A percentile compares a stretch with the other conserved stretches of the same genome.
phyloP scores from a whole-genome alignment of 192 early-diverging fungal species.

The Umbelopsis vinacea region DNA sequence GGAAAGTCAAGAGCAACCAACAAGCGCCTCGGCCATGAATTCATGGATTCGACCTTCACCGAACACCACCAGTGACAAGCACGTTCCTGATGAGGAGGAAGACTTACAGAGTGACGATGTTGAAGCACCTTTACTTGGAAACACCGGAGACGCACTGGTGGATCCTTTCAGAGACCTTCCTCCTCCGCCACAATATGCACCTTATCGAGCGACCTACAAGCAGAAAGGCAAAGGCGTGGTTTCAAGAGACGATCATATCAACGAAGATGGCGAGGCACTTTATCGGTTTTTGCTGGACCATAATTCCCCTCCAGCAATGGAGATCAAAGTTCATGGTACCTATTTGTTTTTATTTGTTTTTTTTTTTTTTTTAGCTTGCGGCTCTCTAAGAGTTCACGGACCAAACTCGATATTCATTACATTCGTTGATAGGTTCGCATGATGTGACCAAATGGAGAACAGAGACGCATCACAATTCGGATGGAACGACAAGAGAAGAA shows the following conservation, averaged over 20 bases:
- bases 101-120: not conserved
- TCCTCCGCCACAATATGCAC: constrained; percentile 33
- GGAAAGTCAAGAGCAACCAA: not conserved
- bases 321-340: constrained; percentile 37
- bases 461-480: constrained; percentile 18
- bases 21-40: not conserved
- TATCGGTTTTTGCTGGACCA: constrained; percentile 38
- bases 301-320: constrained; percentile 34
- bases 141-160: not conserved
- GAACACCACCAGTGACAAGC: not conserved
- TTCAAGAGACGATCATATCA: constrained; percentile 40
- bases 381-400: not conserved
- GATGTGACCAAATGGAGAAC: constrained; percentile 35
- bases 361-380: no score
- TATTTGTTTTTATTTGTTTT: no score
- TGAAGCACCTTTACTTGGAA: not conserved
- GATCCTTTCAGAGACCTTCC: constrained; percentile 10
- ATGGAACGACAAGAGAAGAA: constrained; percentile 33
- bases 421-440: constrained; percentile 30
- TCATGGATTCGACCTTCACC: not conserved
- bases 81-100: not conserved
- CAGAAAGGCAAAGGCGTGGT: constrained; percentile 26
- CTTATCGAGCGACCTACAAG: constrained; percentile 36
- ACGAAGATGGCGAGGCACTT: constrained; percentile 40
- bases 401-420: not conserved